phyloP scores from a whole-genome alignment of 495 filamentous ascomycete species.

The Xylaria nigripes region DNA sequence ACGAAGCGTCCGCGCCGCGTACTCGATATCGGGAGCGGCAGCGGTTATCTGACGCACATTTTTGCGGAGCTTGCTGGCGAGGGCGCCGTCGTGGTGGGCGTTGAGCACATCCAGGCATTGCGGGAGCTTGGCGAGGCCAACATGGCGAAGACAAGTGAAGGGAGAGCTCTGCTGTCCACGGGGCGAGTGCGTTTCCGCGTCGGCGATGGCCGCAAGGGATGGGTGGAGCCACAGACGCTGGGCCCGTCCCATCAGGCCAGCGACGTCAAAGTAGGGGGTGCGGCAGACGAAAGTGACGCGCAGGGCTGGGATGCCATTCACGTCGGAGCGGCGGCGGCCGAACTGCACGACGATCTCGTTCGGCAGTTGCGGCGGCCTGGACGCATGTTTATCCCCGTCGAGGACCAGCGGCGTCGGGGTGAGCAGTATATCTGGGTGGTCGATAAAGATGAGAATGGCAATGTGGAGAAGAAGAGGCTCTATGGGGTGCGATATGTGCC shows the following conservation, averaged over 20 bases:
- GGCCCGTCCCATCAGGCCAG: conserved; percentile 7
- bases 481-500: conserved; percentile 91
- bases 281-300: conserved; percentile 24
- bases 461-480: conserved; percentile 61
- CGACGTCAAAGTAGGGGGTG: conserved; percentile 20
- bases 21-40: conserved; percentile 84
- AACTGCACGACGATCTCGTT: conserved; percentile 63
- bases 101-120: conserved; percentile 81
- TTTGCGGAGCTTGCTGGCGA: conserved; percentile 69
- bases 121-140: conserved; percentile 66
- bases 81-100: conserved; percentile 60
- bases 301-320: conserved; percentile 83
- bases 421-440: conserved; percentile 82
- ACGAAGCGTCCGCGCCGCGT: conserved; percentile 39
- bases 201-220: conserved; percentile 77
- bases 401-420: conserved; percentile 39
- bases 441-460: conserved; percentile 76
- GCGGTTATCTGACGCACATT: conserved; percentile 86
- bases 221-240: conserved; percentile 38
- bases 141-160: conserved; percentile 59
- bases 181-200: conserved; percentile 65
- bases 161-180: conserved; percentile 48
- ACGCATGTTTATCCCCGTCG: conserved; percentile 80
- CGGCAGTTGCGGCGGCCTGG: conserved; percentile 75
- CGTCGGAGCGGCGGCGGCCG: conserved; percentile 79